These are phyloP conservation scores for Pyracantha coccinea DNA, from an alignment of 331 rosid genomes.

Conservation along the genomic window DNA sequence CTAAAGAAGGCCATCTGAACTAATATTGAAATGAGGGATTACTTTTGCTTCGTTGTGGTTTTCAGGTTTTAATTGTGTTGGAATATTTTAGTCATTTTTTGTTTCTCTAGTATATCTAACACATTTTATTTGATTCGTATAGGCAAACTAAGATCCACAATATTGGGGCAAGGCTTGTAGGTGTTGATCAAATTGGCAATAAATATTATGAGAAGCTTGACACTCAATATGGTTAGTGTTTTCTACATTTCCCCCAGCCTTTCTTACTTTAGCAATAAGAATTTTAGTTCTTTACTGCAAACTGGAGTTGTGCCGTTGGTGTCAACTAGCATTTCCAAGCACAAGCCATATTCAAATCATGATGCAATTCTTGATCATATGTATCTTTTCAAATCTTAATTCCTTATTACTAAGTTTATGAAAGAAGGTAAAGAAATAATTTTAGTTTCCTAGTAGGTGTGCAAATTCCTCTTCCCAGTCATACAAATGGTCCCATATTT, in stretches of 20 bases:
- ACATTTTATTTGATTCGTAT: conserved; percentile 21
- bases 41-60: not conserved
- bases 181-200: conserved; percentile 88
- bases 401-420: not conserved
- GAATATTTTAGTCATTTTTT: not conserved
- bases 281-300: not conserved
- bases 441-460: not conserved
- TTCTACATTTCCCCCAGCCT: not conserved
- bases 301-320: not conserved
- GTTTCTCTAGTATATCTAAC: conserved; percentile 2
- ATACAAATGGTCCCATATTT: not conserved
- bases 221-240: conserved; percentile 54
- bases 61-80: not conserved
- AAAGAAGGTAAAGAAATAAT: not conserved
- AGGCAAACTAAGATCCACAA: conserved; percentile 99
- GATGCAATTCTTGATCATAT: not conserved
- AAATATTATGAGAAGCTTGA: conserved; percentile 76
- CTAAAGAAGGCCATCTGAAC: too few relatives aligned
- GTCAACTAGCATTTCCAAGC: not conserved
- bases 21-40: not conserved
- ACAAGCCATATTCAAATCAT: not conserved
- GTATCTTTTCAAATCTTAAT: not conserved
- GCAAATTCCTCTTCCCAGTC: not conserved
- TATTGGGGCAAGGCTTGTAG: conserved; percentile 81
- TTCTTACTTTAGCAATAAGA: not conserved